A percentile compares a stretch with the other conserved stretches of the same genome.
Conservation (phyloP, 768 basidiomycete genomes). For the Auricularia sp. region DNA sequence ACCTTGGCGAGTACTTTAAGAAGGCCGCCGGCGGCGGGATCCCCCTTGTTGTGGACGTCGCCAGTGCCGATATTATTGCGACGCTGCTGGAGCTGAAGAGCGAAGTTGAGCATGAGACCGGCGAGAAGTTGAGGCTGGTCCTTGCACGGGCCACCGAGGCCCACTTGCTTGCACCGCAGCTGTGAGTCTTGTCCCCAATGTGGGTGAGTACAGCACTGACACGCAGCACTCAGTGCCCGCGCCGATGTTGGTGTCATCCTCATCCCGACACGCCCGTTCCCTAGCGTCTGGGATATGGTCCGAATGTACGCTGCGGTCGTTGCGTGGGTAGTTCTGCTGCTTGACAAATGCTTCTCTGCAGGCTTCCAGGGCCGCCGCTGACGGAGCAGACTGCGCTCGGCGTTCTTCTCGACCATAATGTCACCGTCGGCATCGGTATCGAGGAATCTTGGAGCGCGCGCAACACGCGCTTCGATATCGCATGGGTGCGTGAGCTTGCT, state of each 20-base stretch:
- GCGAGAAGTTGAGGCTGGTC: conserved; percentile 36
- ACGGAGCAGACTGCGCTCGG: conserved; percentile 50
- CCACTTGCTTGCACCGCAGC: conserved; percentile 60
- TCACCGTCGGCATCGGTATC: conserved; percentile 63
- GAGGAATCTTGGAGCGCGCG: conserved; percentile 61
- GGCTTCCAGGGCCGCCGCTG: conserved; percentile 67
- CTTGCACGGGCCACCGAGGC: conserved; percentile 56
- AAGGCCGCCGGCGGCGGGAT: conserved; percentile 43
- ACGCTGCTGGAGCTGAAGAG: conserved; percentile 52
- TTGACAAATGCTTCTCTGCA: conserved; percentile 15
- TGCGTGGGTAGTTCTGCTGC: not conserved
- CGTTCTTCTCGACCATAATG: conserved; percentile 53
- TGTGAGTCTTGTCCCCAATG: conserved; percentile 28
- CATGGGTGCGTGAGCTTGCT: conserved; percentile 6
- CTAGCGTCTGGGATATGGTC: conserved; percentile 54
- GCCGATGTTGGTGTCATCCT: conserved; percentile 66
- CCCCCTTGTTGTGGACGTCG: conserved; percentile 49
- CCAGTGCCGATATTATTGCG: conserved; percentile 65
- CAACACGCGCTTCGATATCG: conserved; percentile 49
- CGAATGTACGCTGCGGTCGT: conserved; percentile 42
- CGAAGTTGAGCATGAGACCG: conserved; percentile 41
- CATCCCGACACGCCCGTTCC: conserved; percentile 59
- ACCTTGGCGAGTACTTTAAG: conserved; percentile 32
- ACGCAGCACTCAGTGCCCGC: conserved; percentile 5
- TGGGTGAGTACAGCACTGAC: not conserved